phyloP scores from a whole-genome alignment of 805 yeast genomes.

The Candida sphagnicola region DNA sequence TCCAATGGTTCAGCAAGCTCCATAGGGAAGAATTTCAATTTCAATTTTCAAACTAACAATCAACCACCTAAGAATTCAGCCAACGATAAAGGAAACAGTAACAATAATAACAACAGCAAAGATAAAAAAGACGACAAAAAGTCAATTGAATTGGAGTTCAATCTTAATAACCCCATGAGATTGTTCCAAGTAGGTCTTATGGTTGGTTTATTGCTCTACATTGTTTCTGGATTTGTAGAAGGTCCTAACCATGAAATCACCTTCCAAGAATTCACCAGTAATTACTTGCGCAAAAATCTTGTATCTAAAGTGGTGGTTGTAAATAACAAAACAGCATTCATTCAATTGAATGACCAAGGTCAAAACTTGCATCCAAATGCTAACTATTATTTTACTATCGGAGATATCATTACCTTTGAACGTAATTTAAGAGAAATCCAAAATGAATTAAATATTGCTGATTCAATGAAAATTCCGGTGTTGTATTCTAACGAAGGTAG shows the following conservation, averaged over 20 bases:
- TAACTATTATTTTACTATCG: slow-evolving; percentile 62
- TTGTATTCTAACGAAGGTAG: slow-evolving; percentile 71
- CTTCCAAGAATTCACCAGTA: slow-evolving; percentile 85
- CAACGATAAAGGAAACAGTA: slow-evolving; percentile 6
- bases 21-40: slow-evolving; percentile 4
- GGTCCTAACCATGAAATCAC: slow-evolving; percentile 51
- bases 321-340: slow-evolving; percentile 71
- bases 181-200: slow-evolving; percentile 30
- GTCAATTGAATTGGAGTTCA: slow-evolving; percentile 19
- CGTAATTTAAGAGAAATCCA: slow-evolving; percentile 73
- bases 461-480: slow-evolving; percentile 73
- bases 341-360: slow-evolving; percentile 63
- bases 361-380: slow-evolving; percentile 39
- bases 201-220: slow-evolving; percentile 23
- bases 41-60: slow-evolving; percentile 5
- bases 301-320: slow-evolving; percentile 74
- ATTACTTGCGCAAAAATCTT: slow-evolving; percentile 69
- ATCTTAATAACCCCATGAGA: slow-evolving; percentile 18
- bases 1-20: slow-evolving; percentile 7
- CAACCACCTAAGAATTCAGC: slow-evolving; percentile 6
- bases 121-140: slow-evolving; percentile 10
- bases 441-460: slow-evolving; percentile 58
- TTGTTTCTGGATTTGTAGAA: slow-evolving; percentile 15
- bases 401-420: slow-evolving; percentile 87
- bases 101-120: slow-evolving; percentile 8